Conservation (phyloP, 2,329 filamentous ascomycete genomes). For the Monilinia aucupariae region DNA sequence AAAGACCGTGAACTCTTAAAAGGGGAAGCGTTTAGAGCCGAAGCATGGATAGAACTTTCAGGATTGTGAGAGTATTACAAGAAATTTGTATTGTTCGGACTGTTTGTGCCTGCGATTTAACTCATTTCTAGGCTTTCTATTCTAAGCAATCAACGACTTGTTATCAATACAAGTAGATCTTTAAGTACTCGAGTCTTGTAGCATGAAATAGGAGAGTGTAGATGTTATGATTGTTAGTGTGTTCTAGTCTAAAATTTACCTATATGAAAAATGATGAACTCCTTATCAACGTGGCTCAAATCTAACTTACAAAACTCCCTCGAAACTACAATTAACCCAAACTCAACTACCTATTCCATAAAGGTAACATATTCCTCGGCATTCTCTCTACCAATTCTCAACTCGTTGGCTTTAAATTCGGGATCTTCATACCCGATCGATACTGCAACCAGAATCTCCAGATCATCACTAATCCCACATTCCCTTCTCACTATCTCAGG, state of each 20-base stretch:
- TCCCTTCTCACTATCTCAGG: constrained; percentile 1
- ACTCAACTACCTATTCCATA: neutral
- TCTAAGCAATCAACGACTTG: neutral
- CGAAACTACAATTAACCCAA: neutral
- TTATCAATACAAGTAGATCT: neutral
- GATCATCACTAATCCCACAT: constrained; percentile 1
- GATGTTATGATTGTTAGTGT: neutral
- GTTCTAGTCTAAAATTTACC: neutral
- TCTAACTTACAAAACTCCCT: neutral
- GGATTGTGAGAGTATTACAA: neutral
- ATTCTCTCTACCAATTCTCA: neutral
- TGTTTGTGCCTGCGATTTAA: neutral
- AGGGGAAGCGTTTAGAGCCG: too few relatives aligned
- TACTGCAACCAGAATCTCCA: constrained; percentile 12
- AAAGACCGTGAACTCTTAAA: neutral
- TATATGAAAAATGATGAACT: neutral
- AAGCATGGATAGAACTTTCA: too few relatives aligned
- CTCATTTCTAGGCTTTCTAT: neutral
- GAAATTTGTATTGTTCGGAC: neutral
- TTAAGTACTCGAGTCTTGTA: neutral
- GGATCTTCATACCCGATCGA: constrained; percentile 13
- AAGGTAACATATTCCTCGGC: neutral
- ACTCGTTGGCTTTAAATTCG: neutral
- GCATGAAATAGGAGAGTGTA: too few relatives aligned
- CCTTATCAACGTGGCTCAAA: neutral